These are phyloP conservation scores for Cladosporium sp. DNA, from an alignment of 2,329 filamentous ascomycete genomes.

Conservation along the genomic window DNA sequence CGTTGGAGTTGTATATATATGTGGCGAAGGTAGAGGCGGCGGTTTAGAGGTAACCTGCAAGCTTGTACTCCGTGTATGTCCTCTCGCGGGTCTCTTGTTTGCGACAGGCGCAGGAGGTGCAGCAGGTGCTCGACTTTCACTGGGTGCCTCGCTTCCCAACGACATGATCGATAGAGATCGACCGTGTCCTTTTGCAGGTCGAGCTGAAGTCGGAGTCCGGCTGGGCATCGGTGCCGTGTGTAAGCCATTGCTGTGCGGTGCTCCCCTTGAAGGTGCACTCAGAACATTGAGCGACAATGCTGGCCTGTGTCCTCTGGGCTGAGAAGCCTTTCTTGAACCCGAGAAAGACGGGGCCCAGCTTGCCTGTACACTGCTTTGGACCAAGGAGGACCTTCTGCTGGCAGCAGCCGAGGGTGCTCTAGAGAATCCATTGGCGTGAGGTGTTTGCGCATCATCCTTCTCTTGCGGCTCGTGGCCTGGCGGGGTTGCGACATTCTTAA, in stretches of 20 bases:
- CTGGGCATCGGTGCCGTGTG: slow-evolving; percentile 20
- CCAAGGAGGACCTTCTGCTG: slow-evolving; percentile 13
- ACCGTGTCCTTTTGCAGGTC: slow-evolving; percentile 44
- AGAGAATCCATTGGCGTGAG: slow-evolving; percentile 30
- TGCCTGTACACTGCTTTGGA: slow-evolving; percentile 3
- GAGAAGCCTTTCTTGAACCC: slow-evolving; percentile 1
- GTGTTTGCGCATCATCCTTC: slow-evolving; percentile 18
- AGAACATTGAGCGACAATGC: slow-evolving; percentile 56
- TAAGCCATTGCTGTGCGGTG: slow-evolving; percentile 19
- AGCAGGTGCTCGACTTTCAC: slow-evolving; percentile 17
- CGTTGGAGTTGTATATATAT: slow-evolving; percentile 2
- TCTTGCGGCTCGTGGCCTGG: slow-evolving; percentile 37
- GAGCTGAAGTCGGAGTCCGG: slow-evolving; percentile 36
- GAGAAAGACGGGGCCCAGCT: slow-evolving; percentile 16
- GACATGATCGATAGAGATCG: slow-evolving; percentile 48
- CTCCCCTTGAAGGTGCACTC: slow-evolving; percentile 26
- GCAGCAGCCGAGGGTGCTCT: slow-evolving; percentile 9
- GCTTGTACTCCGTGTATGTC: slow-evolving; percentile 75
- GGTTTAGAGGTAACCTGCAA: slow-evolving; percentile 62
- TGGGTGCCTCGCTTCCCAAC: slow-evolving; percentile 39
- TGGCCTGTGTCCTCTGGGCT: slow-evolving; percentile 55
- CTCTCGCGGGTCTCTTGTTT: slow-evolving; percentile 48
- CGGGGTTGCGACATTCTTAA: slow-evolving; percentile 68
- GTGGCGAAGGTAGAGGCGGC: slow-evolving; percentile 14
- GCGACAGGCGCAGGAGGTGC: slow-evolving; percentile 8